phyloP scores from a whole-genome alignment of 2,329 filamentous ascomycete species.

The Aureobasidium sp. region DNA sequence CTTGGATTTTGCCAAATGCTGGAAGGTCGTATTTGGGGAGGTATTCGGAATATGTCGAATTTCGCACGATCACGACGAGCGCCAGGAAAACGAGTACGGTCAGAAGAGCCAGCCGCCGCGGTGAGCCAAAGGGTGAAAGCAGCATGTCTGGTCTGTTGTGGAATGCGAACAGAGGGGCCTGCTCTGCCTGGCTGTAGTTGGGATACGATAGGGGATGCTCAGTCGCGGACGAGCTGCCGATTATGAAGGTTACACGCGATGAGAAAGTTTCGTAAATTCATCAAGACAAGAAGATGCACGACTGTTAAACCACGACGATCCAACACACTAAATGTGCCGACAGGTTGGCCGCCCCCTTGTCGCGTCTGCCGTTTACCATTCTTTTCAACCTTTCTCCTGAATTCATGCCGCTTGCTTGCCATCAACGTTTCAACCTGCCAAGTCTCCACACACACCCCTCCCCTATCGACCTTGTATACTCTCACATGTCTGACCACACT shows the following conservation, averaged over 20 bases:
- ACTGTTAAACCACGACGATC: no score
- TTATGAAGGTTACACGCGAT: neutral
- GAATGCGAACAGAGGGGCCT: neutral
- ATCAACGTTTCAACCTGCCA: neutral
- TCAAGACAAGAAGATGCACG: no score
- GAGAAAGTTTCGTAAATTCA: neutral
- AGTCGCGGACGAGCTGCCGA: neutral
- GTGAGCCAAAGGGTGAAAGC: slow-evolving; percentile 22
- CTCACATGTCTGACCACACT: no score
- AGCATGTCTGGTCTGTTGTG: slow-evolving; percentile 17
- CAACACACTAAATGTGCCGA: no score
- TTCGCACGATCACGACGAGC: slow-evolving; percentile 18
- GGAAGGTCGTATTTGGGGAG: slow-evolving; percentile 18
- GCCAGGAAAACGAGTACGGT: slow-evolving; percentile 26
- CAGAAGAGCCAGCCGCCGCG: slow-evolving; percentile 30
- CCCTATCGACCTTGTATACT: neutral
- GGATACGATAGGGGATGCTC: neutral
- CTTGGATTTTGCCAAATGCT: neutral
- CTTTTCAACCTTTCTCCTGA: neutral
- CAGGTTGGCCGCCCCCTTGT: no score
- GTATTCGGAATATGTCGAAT: slow-evolving; percentile 16
- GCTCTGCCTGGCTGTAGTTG: neutral
- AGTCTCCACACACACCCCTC: neutral
- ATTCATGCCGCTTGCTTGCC: neutral
- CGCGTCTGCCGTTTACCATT: slow-evolving; percentile 1